Conservation (phyloP, 2,329 filamentous ascomycete genomes). For the Rosellinia necatrix region DNA sequence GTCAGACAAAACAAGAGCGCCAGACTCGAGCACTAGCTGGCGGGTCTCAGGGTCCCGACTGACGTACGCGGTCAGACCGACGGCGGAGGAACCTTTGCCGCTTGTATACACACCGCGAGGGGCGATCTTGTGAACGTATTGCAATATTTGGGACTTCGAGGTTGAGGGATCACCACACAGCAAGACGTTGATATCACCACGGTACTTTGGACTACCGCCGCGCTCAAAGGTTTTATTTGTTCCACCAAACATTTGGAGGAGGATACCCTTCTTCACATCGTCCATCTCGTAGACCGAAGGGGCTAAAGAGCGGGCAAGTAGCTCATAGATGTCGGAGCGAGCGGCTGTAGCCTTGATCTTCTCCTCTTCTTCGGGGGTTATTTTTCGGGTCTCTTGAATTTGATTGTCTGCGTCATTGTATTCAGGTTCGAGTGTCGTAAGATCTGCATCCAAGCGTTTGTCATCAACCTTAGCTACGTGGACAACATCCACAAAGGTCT, state of each 20-base stretch:
- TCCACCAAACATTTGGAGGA: constrained; percentile 94
- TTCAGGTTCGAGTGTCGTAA: constrained; percentile 85
- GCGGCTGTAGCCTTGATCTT: constrained; percentile 83
- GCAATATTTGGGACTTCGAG: constrained; percentile 89
- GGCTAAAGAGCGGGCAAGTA: constrained; percentile 86
- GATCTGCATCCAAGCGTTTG: constrained; percentile 89
- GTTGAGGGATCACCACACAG: constrained; percentile 97
- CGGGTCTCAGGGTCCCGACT: constrained; percentile 80
- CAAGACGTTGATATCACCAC: constrained; percentile 96
- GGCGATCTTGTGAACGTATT: constrained; percentile 97
- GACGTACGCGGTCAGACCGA: constrained; percentile 80
- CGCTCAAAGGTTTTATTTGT: constrained; percentile 98
- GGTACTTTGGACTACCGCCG: constrained; percentile 91
- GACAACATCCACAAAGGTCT: constrained; percentile 94
- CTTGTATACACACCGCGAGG: constrained; percentile 84
- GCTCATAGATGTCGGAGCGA: constrained; percentile 87
- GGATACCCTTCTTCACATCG: constrained; percentile 97
- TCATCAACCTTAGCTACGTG: constrained; percentile 97
- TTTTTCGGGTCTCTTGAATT: constrained; percentile 81
- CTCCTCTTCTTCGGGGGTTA: constrained; percentile 83
- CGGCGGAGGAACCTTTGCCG: constrained; percentile 79
- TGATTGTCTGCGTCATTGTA: constrained; percentile 71
- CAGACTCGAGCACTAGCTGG: constrained; percentile 79
- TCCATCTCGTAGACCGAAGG: constrained; percentile 98
- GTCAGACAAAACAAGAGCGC: constrained; percentile 77